Evolutionary conservation across 1,284 basidiomycete species (phyloP), one percentile per base, ranked within the genome.

Genomic region (Earliella scabrosa): DNA sequence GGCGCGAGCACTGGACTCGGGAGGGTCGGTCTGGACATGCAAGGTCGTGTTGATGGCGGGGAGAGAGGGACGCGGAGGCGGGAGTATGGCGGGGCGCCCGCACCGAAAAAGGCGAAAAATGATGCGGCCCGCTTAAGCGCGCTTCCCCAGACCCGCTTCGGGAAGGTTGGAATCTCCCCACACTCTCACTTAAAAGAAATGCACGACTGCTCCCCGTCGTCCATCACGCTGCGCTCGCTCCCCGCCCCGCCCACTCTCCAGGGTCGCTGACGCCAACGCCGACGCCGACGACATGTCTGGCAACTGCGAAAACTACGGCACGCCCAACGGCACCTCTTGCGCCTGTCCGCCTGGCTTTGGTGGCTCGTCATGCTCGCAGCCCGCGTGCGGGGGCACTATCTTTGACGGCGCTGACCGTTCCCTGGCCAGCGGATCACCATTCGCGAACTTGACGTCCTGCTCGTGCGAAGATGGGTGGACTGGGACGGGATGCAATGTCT

Each of bases 401-500:
- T 93, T 93, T 62, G 82, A 92, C 63, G 88, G 87, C 29, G 68
- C 80, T 1, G 70, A 77, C 41, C 82, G 90, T 6, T 70, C 82
- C 18, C 69, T 88, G 14, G 73, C 70, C 2, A 71, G 80, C 13
- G 66, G 68, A 2, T 65, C 78, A 0, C 73, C 75, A 4, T 80
- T 82, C 49, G 77, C 82, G 13, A 90, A 93, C 67, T 60, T 91
- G 51, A 89, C 87, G 18, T 75, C 72, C 3, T 95, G 93, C 65
- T 72, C 77, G 0, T 95, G 93, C 69, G 73, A 83, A 56, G 67
- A 68, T 48, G 92, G 88, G 0, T 95, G 92, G 92, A 77, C 76
- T 1, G 93, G 93, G 2, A 80, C 81, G 0, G 88, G 83, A 0
- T 95, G 93, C 72, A 92, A 93, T 59, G 86, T 90, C 29, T 92